phyloP scores from a whole-genome alignment of 768 basidiomycete species.

The Amanita muscaria region DNA sequence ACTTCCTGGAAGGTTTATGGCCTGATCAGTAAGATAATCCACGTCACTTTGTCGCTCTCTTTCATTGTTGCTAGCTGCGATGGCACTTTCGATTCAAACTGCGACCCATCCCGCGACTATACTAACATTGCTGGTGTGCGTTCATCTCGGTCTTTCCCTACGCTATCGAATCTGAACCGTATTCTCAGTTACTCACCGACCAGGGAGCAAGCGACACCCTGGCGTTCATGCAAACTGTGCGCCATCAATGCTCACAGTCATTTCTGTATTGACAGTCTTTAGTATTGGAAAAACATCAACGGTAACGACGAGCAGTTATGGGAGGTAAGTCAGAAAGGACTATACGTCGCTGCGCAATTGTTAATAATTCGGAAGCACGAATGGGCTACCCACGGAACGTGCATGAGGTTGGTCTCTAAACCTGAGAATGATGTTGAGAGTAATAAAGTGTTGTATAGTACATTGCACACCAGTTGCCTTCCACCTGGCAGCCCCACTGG shows the following conservation, averaged over 20 bases:
- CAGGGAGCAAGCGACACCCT: conserved; percentile 6
- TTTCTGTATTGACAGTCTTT: not conserved
- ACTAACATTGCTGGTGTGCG: conserved; percentile 14
- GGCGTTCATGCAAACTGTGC: conserved; percentile 5
- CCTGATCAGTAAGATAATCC: conserved; percentile 5
- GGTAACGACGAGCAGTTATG: conserved; percentile 5
- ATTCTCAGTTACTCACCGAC: conserved; percentile 2
- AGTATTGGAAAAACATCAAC: conserved; percentile 5
- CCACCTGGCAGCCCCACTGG: conserved; percentile 6
- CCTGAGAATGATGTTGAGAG: not conserved
- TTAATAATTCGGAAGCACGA: not conserved
- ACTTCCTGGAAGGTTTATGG: conserved; percentile 1
- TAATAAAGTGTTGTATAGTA: not conserved
- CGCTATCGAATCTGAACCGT: no score
- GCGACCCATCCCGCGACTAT: conserved; percentile 21
- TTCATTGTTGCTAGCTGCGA: conserved; percentile 1
- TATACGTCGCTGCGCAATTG: not conserved
- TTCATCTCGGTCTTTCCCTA: not conserved
- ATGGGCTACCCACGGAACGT: conserved; percentile 7
- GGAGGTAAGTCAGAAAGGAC: not conserved
- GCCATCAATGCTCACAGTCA: not conserved
- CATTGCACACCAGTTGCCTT: conserved; percentile 1
- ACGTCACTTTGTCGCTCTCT: not conserved
- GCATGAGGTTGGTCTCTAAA: not conserved
- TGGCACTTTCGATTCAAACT: conserved; percentile 14